Conservation (phyloP, 2,329 filamentous ascomycete genomes). For the Epichloe sylvatica region DNA sequence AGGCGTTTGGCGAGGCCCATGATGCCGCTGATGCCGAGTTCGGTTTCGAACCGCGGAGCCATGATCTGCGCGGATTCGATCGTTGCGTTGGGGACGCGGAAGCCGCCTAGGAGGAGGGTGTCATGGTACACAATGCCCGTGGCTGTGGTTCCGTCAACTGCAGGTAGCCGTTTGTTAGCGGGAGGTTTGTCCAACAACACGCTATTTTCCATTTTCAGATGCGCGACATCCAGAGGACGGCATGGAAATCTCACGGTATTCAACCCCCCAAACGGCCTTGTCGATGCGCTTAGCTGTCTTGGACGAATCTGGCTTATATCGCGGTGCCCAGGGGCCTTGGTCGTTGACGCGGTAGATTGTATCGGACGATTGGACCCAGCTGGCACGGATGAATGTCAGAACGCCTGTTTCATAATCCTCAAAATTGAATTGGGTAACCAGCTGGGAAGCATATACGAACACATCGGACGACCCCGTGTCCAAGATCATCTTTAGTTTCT, state of each 20-base stretch:
- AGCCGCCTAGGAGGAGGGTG: slow-evolving; percentile 30
- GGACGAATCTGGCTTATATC: slow-evolving; percentile 32
- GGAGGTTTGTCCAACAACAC: neutral
- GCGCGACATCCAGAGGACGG: slow-evolving; percentile 6
- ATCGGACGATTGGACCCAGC: slow-evolving; percentile 41
- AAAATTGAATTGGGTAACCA: neutral
- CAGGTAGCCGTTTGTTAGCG: neutral
- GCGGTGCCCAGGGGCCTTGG: slow-evolving; percentile 23
- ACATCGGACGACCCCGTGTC: slow-evolving; percentile 42
- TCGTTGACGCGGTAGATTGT: slow-evolving; percentile 23
- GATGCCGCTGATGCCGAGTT: slow-evolving; percentile 32
- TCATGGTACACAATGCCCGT: slow-evolving; percentile 37
- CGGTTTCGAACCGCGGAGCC: slow-evolving; percentile 28
- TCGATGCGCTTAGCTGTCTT: slow-evolving; percentile 26
- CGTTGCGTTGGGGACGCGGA: slow-evolving; percentile 30
- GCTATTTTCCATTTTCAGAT: neutral
- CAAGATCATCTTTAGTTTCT: slow-evolving; percentile 33
- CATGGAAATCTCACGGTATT: slow-evolving; percentile 27
- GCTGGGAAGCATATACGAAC: slow-evolving; percentile 36
- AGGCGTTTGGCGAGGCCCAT: slow-evolving; percentile 37
- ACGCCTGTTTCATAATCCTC: neutral
- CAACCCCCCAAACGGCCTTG: slow-evolving; percentile 33
- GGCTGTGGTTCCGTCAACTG: slow-evolving; percentile 31
- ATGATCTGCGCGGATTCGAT: slow-evolving; percentile 35
- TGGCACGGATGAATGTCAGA: slow-evolving; percentile 12